Conservation (phyloP, 352 stramenopile species). For the Poterioochromonas sp. region DNA sequence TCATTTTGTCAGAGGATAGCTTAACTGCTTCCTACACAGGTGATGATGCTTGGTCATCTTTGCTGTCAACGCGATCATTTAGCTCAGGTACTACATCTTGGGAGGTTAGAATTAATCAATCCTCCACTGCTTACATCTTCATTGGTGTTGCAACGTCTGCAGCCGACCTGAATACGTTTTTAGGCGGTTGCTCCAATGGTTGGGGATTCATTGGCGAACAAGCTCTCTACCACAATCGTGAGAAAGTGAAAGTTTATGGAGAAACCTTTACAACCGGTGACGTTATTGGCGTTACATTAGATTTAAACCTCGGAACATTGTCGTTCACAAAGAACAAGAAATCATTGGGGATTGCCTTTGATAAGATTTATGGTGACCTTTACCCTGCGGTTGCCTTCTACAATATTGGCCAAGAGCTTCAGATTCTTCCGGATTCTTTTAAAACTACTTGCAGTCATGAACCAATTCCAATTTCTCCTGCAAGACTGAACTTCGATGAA, state of each 20-base stretch:
- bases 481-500: conserved; percentile 21
- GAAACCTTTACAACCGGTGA: conserved; percentile 69
- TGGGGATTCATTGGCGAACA: conserved; percentile 98
- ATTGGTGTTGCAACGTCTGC: conserved; percentile 82
- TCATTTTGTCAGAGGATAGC: conserved; percentile 55
- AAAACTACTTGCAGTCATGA: conserved; percentile 18
- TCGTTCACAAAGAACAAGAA: conserved; percentile 71
- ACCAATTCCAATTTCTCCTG: conserved; percentile 17
- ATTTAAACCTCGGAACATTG: conserved; percentile 69
- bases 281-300: conserved; percentile 59
- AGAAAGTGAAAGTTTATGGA: conserved; percentile 74
- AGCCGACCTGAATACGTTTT: conserved; percentile 84
- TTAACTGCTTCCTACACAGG: conserved; percentile 57
- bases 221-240: conserved; percentile 94
- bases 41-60: conserved; percentile 75
- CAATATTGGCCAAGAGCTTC: conserved; percentile 47
- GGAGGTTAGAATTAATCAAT: conserved; percentile 81
- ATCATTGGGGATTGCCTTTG: conserved; percentile 70
- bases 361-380: conserved; percentile 74
- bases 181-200: conserved; percentile 89
- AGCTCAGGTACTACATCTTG: conserved; percentile 64
- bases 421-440: conserved; percentile 7
- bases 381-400: conserved; percentile 83
- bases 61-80: conserved; percentile 61
- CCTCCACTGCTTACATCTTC: conserved; percentile 90